phyloP scores from a whole-genome alignment of 2,329 filamentous ascomycete genomes.

The Sporothrix humicola region DNA sequence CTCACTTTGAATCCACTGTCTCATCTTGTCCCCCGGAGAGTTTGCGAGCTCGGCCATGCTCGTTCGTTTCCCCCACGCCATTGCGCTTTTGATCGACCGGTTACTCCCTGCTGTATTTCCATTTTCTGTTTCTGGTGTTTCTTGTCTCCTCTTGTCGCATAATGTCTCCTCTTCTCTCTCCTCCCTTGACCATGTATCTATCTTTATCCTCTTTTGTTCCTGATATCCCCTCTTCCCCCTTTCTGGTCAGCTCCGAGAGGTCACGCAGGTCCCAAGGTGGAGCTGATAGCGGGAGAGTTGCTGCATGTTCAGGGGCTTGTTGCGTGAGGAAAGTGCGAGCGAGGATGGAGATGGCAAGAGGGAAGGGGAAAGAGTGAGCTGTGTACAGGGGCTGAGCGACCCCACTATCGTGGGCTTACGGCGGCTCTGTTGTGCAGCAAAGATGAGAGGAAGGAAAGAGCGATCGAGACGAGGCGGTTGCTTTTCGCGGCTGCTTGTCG shows the following conservation, averaged over 20 bases:
- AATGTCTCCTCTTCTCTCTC: background rate
- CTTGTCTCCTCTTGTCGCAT: background rate
- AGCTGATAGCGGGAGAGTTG: slow-evolving; percentile 5
- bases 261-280: slow-evolving; percentile 21
- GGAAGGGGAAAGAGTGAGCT: background rate
- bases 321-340: too few relatives aligned
- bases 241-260: background rate
- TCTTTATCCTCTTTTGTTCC: background rate
- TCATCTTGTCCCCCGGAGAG: background rate
- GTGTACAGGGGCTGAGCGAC: background rate
- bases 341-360: background rate
- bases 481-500: too few relatives aligned
- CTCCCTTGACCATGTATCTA: background rate
- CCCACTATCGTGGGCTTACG: background rate
- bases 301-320: background rate
- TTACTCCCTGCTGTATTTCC: background rate
- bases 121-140: background rate
- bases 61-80: slow-evolving; percentile 4
- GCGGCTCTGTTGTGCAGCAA: slow-evolving; percentile 8
- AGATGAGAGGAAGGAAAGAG: background rate
- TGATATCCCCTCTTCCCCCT: too few relatives aligned
- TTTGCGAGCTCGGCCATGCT: background rate
- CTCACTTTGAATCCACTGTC: background rate
- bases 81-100: background rate
- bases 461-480: background rate